Base-by-base conservation (phyloP, 306 rosid genomes). In the Sesbania bispinosa region DNA sequence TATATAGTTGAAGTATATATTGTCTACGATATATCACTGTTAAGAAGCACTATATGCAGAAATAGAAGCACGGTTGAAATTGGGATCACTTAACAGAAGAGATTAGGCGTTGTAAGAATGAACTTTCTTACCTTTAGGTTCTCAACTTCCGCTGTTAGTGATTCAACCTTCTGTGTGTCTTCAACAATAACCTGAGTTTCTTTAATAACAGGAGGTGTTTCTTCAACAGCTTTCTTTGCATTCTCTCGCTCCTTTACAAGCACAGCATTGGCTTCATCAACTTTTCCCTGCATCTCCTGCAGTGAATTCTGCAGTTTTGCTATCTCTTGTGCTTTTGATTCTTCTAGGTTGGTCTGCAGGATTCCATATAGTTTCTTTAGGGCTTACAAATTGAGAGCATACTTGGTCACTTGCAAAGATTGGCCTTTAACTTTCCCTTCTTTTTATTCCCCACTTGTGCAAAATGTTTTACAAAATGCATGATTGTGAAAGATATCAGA, bases 321-420 rank as follows among this genome's bases (percentile, higher is more conserved):
- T 10, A 85, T 69, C 88, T 92, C 97, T 66, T 92, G 90, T 62
- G 86, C 78, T 77, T 92, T 92, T 62, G 91, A 84, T 77, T 92
- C 97, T 81, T 92, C 97, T 60, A 84, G 82, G 81, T 92, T 92
- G 50, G 89, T 84, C 96, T 92, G 93, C 84, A 82, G 67, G 54
- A 74, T 76, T 75, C 57, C 51, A 73, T 19, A 67, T 73, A 50
- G 76, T 42, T 72, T 38, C 23, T 53, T 80, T 53, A 79, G 41
- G 38, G 54, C 15, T 76, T 61, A 52, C 20, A 79, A 51, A 74
- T 42, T 75, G 62, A 55, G 45, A 76, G 13, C 66, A 58, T 75
- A 35, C 36, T 19, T 42, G 20, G 55, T 20, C 32, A 58, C 29
- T 70, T 10, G 71, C 50, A 69, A 33, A 54, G 46, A 24, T 20